Conservation (phyloP, 2,329 filamentous ascomycete species). For the Zalaria obscura region DNA sequence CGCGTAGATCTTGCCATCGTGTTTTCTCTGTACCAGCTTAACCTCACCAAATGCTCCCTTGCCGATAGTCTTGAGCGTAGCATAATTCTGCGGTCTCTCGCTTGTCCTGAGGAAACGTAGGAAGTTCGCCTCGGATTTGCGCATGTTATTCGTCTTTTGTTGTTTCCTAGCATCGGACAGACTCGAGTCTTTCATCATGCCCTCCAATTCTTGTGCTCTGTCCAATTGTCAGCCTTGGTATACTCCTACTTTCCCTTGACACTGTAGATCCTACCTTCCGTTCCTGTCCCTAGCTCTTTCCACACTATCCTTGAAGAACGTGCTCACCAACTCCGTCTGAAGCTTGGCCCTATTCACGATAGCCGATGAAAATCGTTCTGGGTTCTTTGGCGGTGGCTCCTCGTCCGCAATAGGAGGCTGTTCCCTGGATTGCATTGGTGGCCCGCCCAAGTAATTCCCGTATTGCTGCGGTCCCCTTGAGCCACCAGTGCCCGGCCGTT, state of each 20-base stretch:
- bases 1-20: slow-evolving; percentile 92
- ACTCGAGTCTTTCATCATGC: slow-evolving; percentile 63
- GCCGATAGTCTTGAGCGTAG: slow-evolving; percentile 93
- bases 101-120: slow-evolving; percentile 87
- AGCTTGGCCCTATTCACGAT: slow-evolving; percentile 60
- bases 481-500: slow-evolving; percentile 67
- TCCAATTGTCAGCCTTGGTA: slow-evolving; percentile 11
- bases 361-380: slow-evolving; percentile 78
- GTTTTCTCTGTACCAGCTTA: slow-evolving; percentile 90
- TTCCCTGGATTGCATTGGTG: slow-evolving; percentile 35
- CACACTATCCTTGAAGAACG: slow-evolving; percentile 97
- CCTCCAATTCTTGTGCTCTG: slow-evolving; percentile 85
- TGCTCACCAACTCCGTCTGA: slow-evolving; percentile 50
- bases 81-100: slow-evolving; percentile 88
- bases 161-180: slow-evolving; percentile 65
- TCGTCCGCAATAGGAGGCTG: slow-evolving; percentile 35
- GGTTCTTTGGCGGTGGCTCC: slow-evolving; percentile 62
- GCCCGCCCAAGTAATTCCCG: slow-evolving; percentile 52
- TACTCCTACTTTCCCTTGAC: not conserved
- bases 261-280: slow-evolving; percentile 1
- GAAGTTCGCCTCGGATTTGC: slow-evolving; percentile 82
- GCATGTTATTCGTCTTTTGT: slow-evolving; percentile 71
- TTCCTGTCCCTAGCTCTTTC: slow-evolving; percentile 77
- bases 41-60: slow-evolving; percentile 99
- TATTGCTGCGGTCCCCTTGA: slow-evolving; percentile 37